A percentile compares a stretch with the other conserved stretches of the same genome.
Conservation (phyloP, 352 stramenopile genomes). For the Globisporangium ultimum region DNA sequence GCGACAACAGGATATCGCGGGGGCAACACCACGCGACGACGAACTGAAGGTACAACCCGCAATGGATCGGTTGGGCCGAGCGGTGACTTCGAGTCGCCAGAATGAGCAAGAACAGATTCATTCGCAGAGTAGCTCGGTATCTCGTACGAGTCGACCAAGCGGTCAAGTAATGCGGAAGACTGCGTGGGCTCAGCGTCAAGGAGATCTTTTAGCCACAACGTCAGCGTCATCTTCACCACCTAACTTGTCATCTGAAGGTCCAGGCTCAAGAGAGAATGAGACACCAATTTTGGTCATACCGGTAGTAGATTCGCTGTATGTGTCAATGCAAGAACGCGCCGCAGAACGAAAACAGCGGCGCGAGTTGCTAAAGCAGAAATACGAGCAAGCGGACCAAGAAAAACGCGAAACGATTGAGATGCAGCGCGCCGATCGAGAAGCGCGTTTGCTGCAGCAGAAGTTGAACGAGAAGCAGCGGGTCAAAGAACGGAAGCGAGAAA, state of each 20-base stretch:
- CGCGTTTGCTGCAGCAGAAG: constrained; percentile 32
- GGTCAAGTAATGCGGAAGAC: neutral
- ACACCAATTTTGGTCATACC: neutral
- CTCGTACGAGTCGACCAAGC: neutral
- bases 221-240: neutral
- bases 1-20: constrained; percentile 10
- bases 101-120: no score
- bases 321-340: constrained; percentile 51
- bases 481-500: constrained; percentile 35
- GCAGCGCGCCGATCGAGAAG: constrained; percentile 41
- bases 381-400: constrained; percentile 47
- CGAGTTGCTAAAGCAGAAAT: constrained; percentile 45
- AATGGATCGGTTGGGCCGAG: no score
- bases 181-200: neutral
- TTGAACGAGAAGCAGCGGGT: constrained; percentile 33
- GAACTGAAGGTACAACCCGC: neutral
- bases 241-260: neutral
- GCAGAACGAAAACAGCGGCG: constrained; percentile 52
- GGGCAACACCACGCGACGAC: neutral
- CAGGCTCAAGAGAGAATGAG: neutral
- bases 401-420: constrained; percentile 35
- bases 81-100: no score
- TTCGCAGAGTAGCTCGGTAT: neutral
- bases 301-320: constrained; percentile 38
- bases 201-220: neutral